Percentiles rank a stretch among this genome's conserved stretches.
phyloP scores from a whole-genome alignment of 352 stramenopile species.

The Phytophthora constricta region DNA sequence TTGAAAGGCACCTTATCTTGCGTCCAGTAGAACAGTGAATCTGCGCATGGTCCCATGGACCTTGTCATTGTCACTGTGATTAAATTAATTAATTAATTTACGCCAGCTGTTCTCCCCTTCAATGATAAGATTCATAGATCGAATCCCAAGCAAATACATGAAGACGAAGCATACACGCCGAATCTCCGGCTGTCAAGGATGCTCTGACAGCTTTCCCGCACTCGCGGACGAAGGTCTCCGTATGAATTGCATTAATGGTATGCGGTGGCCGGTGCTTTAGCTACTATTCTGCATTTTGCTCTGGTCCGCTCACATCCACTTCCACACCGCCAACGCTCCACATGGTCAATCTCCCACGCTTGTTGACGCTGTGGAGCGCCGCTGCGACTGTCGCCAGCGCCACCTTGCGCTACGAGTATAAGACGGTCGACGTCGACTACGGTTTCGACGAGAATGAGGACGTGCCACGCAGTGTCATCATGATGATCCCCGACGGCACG shows the following conservation, averaged over 20 bases:
- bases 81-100: no score
- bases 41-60: no score
- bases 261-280: background rate
- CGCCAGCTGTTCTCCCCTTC: no score
- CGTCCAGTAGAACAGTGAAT: no score
- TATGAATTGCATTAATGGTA: conserved; percentile 10
- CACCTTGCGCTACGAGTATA: conserved; percentile 59
- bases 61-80: no score
- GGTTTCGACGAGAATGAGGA: conserved; percentile 56
- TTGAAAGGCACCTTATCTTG: no score
- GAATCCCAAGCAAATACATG: no score
- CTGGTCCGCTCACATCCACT: background rate
- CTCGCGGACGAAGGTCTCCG: conserved; percentile 5
- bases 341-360: conserved; percentile 46
- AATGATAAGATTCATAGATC: no score
- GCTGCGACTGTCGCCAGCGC: conserved; percentile 36
- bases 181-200: conserved; percentile 2
- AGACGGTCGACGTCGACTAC: conserved; percentile 70
- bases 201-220: background rate
- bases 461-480: conserved; percentile 60
- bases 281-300: conserved; percentile 11
- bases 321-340: background rate
- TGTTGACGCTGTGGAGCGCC: conserved; percentile 20
- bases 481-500: conserved; percentile 79
- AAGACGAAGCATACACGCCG: background rate